Conservation (phyloP, 192 early-diverging fungal genomes). For the Rhizophagus clarus region DNA sequence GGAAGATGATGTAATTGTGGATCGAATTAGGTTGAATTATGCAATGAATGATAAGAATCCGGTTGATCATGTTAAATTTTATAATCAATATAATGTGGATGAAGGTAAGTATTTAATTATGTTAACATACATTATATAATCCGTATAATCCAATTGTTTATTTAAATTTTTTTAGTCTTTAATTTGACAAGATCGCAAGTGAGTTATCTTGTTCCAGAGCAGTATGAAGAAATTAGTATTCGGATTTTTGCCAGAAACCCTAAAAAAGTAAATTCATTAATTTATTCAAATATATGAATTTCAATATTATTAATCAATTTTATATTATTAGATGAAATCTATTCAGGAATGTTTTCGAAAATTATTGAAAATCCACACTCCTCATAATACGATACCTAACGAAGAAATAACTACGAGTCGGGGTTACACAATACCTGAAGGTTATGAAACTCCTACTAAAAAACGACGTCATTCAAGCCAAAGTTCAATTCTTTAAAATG, state of each 20-base stretch:
- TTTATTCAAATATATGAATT: too few species aligned
- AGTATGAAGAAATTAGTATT: slow-evolving; percentile 70
- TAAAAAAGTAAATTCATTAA: slow-evolving; percentile 43
- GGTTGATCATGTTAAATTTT: slow-evolving; percentile 82
- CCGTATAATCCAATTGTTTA: not conserved
- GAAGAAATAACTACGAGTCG: not conserved
- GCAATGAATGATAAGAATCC: slow-evolving; percentile 88
- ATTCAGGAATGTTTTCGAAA: slow-evolving; percentile 10
- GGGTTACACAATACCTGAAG: not conserved
- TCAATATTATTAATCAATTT: not conserved
- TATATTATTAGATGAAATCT: not conserved
- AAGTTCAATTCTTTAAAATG: too few species aligned
- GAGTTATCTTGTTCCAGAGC: slow-evolving; percentile 68
- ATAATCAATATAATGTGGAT: slow-evolving; percentile 30
- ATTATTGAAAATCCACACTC: not conserved
- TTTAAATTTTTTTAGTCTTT: slow-evolving; percentile 47
- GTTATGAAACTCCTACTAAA: not conserved
- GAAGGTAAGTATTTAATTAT: not conserved
- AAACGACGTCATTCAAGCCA: not conserved
- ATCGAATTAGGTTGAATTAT: slow-evolving; percentile 74
- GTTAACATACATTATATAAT: not conserved
- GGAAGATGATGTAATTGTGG: slow-evolving; percentile 74
- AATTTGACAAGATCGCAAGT: slow-evolving; percentile 70
- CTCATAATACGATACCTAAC: not conserved
- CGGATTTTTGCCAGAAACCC: slow-evolving; percentile 67